phyloP scores from a whole-genome alignment of 345 rosid species.

The Aegle marmelos region DNA sequence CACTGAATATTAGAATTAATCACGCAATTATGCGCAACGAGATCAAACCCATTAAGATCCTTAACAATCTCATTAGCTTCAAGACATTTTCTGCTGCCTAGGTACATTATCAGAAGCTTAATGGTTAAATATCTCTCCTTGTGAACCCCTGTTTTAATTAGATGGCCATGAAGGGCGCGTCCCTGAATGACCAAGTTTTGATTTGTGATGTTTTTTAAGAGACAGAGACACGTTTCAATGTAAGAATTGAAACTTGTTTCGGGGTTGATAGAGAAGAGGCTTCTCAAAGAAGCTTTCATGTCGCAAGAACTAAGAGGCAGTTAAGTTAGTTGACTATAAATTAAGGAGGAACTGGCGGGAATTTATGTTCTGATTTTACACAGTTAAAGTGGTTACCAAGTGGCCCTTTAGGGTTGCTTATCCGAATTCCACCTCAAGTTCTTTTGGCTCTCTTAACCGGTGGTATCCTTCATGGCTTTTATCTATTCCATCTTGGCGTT shows the following conservation, averaged over 20 bases:
- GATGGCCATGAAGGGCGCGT: conserved; percentile 38
- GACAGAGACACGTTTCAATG: conserved; percentile 22
- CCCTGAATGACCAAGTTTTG: conserved; percentile 36
- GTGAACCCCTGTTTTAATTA: conserved; percentile 43
- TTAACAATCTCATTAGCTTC: conserved; percentile 44
- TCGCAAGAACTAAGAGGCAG: conserved; percentile 9
- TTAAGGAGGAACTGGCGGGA: not conserved
- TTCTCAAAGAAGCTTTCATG: conserved; percentile 35
- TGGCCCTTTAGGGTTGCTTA: too few species aligned
- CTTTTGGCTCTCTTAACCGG: too few species aligned
- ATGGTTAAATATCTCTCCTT: conserved; percentile 39
- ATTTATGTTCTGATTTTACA: too few species aligned
- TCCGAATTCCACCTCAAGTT: too few species aligned
- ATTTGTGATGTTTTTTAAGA: conserved; percentile 27
- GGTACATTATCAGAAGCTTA: conserved; percentile 51
- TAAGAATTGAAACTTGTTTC: conserved; percentile 24
- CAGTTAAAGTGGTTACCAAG: too few species aligned
- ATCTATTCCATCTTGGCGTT: too few species aligned
- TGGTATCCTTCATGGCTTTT: too few species aligned
- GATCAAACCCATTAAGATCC: conserved; percentile 45
- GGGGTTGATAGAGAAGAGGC: conserved; percentile 20
- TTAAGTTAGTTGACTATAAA: conserved; percentile 20
- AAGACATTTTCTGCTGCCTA: conserved; percentile 26
- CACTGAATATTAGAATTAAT: conserved; percentile 28
- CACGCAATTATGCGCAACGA: conserved; percentile 48